phyloP scores from a whole-genome alignment of 2,329 filamentous ascomycete genomes.

The Kalmusia sp. region DNA sequence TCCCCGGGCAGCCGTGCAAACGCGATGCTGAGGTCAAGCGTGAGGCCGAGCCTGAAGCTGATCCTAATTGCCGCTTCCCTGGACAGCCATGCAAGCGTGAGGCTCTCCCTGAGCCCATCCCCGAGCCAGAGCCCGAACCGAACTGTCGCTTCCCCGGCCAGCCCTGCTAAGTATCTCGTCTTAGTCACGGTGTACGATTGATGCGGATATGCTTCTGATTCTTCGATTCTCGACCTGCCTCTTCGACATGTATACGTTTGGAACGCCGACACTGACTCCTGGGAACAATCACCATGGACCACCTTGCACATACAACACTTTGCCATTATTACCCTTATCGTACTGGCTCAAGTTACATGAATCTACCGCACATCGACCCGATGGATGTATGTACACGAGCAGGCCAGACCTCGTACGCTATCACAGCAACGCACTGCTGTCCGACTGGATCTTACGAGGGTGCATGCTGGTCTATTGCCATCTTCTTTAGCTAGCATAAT shows the following conservation, averaged over 20 bases:
- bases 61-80: slow-evolving; percentile 21
- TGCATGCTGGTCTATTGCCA: not conserved
- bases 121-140: slow-evolving; percentile 20
- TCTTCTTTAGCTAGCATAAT: not conserved
- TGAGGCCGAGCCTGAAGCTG: slow-evolving; percentile 24
- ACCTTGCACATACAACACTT: slow-evolving; percentile 1
- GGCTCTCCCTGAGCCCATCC: slow-evolving; percentile 39
- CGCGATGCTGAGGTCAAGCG: slow-evolving; percentile 39
- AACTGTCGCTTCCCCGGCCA: slow-evolving; percentile 27
- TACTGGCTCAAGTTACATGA: slow-evolving; percentile 7
- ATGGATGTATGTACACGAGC: slow-evolving; percentile 6
- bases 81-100: slow-evolving; percentile 40
- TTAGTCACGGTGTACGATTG: not conserved
- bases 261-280: not conserved
- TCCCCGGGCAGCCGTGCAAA: slow-evolving; percentile 21
- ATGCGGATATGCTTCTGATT: not conserved
- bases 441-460: not conserved
- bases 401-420: slow-evolving; percentile 6
- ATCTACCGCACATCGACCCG: not conserved
- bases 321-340: not conserved
- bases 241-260: not conserved
- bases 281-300: not conserved
- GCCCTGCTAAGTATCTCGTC: slow-evolving; percentile 21
- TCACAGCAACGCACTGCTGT: not conserved
- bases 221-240: not conserved